A percentile compares a stretch with the other conserved stretches of the same genome.
Evolutionary conservation across 2,329 filamentous ascomycete species (phyloP).

Genomic region (Talaromyces sp.): DNA sequence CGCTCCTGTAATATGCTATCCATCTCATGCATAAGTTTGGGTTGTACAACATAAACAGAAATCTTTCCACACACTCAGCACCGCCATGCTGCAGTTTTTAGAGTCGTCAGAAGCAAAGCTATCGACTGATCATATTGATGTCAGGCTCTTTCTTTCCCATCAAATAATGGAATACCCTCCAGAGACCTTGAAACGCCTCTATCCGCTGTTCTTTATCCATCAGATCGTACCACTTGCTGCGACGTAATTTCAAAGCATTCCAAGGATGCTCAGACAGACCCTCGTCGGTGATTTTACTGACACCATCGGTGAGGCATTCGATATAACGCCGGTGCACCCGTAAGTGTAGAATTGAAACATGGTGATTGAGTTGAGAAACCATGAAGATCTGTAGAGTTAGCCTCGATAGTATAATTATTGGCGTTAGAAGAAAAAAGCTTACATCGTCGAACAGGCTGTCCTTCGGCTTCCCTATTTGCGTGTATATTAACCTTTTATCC

Average conservation of each 20-base stretch:
- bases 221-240: slow-evolving; percentile 56
- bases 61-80: not conserved
- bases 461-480: slow-evolving; percentile 50
- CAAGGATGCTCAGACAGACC: slow-evolving; percentile 35
- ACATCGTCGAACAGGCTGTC: slow-evolving; percentile 50
- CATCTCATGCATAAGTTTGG: not conserved
- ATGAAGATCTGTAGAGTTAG: slow-evolving; percentile 49
- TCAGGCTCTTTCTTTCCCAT: slow-evolving; percentile 26
- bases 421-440: slow-evolving; percentile 18
- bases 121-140: not conserved
- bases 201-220: slow-evolving; percentile 49
- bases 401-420: not conserved
- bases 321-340: slow-evolving; percentile 53
- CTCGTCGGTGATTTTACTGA: slow-evolving; percentile 20
- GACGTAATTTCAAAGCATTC: slow-evolving; percentile 49
- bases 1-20: not conserved
- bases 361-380: slow-evolving; percentile 58
- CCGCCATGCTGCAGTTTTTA: not conserved
- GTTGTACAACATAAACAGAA: not conserved
- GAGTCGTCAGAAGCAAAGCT: not conserved
- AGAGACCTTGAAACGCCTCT: slow-evolving; percentile 53
- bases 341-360: slow-evolving; percentile 55
- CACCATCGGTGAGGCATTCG: slow-evolving; percentile 47
- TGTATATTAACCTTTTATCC: slow-evolving; percentile 53
- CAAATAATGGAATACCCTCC: slow-evolving; percentile 54